Conservation (phyloP, 352 stramenopile species). For the Globisporangium rhizosaccharum region DNA sequence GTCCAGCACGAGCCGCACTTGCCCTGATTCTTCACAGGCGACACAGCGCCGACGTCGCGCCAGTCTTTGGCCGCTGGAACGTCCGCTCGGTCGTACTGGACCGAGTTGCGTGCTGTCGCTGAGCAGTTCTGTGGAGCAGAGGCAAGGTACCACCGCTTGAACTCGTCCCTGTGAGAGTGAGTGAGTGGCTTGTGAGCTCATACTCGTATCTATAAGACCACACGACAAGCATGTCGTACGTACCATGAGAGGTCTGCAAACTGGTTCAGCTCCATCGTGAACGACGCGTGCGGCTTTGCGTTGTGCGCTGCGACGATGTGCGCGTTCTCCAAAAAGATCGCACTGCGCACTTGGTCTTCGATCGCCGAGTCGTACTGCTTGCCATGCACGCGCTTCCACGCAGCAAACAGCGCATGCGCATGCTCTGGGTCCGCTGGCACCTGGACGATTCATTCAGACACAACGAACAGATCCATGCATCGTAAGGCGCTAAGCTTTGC, state of each 20-base stretch:
- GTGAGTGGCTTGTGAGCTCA: neutral
- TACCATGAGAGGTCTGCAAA: conserved; percentile 75
- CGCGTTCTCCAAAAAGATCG: conserved; percentile 59
- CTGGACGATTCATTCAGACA: neutral
- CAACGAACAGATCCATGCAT: neutral
- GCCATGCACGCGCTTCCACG: conserved; percentile 39
- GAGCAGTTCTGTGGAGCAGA: conserved; percentile 62
- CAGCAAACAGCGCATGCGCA: conserved; percentile 35
- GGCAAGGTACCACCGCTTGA: conserved; percentile 62
- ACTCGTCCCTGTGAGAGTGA: conserved; percentile 41
- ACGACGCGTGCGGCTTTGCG: conserved; percentile 29
- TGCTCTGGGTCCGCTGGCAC: conserved; percentile 24
- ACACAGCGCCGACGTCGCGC: conserved; percentile 90
- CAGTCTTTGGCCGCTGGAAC: conserved; percentile 93
- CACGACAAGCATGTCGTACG: neutral
- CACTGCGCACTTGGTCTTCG: conserved; percentile 44
- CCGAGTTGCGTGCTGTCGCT: conserved; percentile 28
- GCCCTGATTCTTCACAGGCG: conserved; percentile 97
- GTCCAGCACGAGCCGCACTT: conserved; percentile 98
- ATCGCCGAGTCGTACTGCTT: conserved; percentile 47
- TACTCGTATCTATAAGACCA: neutral
- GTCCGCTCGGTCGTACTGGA: conserved; percentile 20
- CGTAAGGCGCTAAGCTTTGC: neutral
- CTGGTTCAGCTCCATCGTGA: conserved; percentile 70
- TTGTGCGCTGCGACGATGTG: conserved; percentile 65